phyloP scores from a whole-genome alignment of 2,329 filamentous ascomycete genomes.

The Ilyonectria robusta region DNA sequence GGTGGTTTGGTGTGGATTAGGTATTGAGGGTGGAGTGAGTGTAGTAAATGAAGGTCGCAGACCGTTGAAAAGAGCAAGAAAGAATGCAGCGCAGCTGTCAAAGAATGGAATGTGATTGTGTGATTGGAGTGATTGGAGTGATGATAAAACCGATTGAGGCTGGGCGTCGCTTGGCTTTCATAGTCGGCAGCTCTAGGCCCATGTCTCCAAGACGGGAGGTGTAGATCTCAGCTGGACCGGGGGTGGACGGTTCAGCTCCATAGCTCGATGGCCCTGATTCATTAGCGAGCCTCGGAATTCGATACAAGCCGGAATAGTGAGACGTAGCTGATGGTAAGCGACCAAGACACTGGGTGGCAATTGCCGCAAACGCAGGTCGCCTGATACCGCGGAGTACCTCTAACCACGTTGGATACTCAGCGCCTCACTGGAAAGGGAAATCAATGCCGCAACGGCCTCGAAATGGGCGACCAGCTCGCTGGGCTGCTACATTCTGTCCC shows the following conservation, averaged over 20 bases:
- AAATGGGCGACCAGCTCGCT: background rate
- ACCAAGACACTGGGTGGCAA: background rate
- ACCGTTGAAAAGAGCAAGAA: background rate
- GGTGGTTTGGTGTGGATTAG: background rate
- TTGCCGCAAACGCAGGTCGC: background rate
- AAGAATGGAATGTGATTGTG: background rate
- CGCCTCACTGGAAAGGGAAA: background rate
- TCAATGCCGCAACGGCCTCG: background rate
- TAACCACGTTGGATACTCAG: background rate
- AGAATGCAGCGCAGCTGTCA: slow-evolving; percentile 1
- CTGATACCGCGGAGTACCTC: background rate
- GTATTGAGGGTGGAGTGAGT: too few relatives aligned
- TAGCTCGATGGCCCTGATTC: background rate
- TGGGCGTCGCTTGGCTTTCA: background rate
- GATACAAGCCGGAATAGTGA: background rate
- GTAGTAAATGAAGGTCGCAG: background rate
- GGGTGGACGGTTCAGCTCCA: background rate
- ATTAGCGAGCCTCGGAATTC: background rate
- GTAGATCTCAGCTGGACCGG: background rate
- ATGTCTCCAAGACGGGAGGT: background rate
- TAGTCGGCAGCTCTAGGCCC: background rate
- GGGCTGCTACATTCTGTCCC: background rate
- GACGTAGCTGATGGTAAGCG: background rate
- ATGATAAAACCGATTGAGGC: background rate
- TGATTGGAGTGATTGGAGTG: background rate